These are phyloP conservation scores for Septoria linicola DNA, from an alignment of 2,329 filamentous ascomycete genomes.

Conservation along the genomic window DNA sequence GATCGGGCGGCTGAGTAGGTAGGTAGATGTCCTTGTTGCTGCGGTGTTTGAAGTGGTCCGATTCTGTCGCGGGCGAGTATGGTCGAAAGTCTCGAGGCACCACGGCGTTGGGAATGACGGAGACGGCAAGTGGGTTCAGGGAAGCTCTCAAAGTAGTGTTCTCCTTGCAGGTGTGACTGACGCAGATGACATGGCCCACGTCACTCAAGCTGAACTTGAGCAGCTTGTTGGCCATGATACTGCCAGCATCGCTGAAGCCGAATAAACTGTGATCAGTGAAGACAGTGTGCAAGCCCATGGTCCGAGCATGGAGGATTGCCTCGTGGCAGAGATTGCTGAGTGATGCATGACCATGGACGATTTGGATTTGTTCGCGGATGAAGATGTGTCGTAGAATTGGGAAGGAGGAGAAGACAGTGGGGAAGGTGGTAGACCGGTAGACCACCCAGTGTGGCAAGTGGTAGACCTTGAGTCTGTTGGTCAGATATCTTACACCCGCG, in stretches of 20 bases:
- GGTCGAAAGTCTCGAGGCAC: constrained; percentile 95
- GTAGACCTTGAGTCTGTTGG: constrained; percentile 97
- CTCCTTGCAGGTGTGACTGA: constrained; percentile 98
- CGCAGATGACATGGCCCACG: constrained; percentile 96
- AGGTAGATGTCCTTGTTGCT: constrained; percentile 37
- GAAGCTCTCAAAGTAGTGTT: constrained; percentile 95
- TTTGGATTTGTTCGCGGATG: constrained; percentile 90
- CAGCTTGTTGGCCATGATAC: constrained; percentile 94
- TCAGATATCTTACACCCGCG: constrained; percentile 89
- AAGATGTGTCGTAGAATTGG: constrained; percentile 96
- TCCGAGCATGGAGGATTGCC: constrained; percentile 88
- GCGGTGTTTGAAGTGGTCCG: constrained; percentile 22
- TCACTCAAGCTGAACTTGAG: constrained; percentile 95
- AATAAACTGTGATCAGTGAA: constrained; percentile 98
- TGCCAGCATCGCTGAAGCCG: constrained; percentile 93
- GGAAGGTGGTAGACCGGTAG: constrained; percentile 89
- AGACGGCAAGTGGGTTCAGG: constrained; percentile 93
- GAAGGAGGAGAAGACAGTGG: constrained; percentile 98
- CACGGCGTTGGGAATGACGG: constrained; percentile 94
- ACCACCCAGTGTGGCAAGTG: constrained; percentile 95
- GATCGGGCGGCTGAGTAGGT: constrained; percentile 50
- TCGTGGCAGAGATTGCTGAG: constrained; percentile 92
- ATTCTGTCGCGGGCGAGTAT: constrained; percentile 46
- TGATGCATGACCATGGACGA: constrained; percentile 95
- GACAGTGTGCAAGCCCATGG: constrained; percentile 92